These are phyloP conservation scores for Boletus insuetus DNA, from an alignment of 768 basidiomycete genomes.

Conservation along the genomic window DNA sequence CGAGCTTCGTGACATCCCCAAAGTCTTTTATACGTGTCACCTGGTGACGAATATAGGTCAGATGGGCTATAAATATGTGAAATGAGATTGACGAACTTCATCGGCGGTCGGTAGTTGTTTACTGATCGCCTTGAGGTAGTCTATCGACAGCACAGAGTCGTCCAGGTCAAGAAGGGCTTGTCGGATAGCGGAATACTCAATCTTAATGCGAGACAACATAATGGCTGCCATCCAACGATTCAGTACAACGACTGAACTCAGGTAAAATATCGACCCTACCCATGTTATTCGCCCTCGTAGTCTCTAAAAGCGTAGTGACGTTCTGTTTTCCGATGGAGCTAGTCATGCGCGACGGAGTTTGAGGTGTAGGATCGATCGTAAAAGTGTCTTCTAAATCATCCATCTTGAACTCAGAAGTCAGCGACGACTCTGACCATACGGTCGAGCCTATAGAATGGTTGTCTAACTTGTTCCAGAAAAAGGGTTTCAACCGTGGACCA, in stretches of 20 bases:
- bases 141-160: constrained; percentile 64
- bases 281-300: constrained; percentile 80
- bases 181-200: constrained; percentile 62
- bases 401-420: constrained; percentile 48
- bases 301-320: constrained; percentile 72
- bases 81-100: constrained; percentile 48
- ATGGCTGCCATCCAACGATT: constrained; percentile 50
- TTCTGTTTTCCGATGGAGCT: constrained; percentile 52
- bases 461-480: constrained; percentile 89
- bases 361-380: constrained; percentile 47
- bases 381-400: constrained; percentile 77
- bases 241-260: background rate
- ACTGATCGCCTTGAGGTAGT: constrained; percentile 72
- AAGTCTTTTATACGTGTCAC: constrained; percentile 64
- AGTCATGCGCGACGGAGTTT: constrained; percentile 40
- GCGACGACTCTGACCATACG: constrained; percentile 67
- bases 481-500: constrained; percentile 71
- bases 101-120: constrained; percentile 78
- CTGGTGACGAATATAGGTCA: constrained; percentile 33
- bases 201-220: constrained; percentile 76
- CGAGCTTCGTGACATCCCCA: constrained; percentile 67
- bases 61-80: background rate
- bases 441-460: constrained; percentile 42
- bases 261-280: constrained; percentile 41
- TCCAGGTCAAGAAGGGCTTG: constrained; percentile 69